Evolutionary conservation across 345 rosid genomes (phyloP).

Genomic region (Carallia pectinifolia): DNA sequence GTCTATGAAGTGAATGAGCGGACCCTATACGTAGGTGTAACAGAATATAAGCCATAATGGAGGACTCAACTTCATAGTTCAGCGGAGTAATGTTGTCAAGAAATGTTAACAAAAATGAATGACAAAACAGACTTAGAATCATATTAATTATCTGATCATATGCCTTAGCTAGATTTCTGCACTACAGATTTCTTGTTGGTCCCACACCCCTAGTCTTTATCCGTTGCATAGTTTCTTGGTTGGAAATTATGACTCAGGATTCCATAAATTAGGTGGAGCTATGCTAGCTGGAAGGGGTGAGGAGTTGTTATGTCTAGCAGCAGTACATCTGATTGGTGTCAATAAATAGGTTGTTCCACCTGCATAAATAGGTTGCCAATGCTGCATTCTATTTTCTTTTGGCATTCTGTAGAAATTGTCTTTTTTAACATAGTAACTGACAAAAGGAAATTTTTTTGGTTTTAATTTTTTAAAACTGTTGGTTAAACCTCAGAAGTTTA

Average conservation of each 20-base stretch:
- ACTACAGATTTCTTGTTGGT: not conserved
- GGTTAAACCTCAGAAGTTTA: not conserved
- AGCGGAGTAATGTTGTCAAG: not conserved
- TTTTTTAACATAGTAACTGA: no score
- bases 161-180: not conserved
- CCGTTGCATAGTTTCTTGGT: no score
- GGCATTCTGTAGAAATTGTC: not conserved
- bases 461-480: no score
- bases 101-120: not conserved
- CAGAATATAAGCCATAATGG: slow-evolving; percentile 14
- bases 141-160: not conserved
- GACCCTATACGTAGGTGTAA: slow-evolving; percentile 50
- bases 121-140: not conserved
- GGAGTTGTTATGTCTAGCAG: no score
- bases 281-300: no score
- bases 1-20: slow-evolving; percentile 83
- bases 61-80: not conserved
- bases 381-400: not conserved
- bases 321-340: no score
- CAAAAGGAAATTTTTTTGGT: no score
- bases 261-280: no score
- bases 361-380: not conserved
- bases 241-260: no score
- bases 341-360: no score
- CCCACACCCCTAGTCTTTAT: not conserved